phyloP scores from a whole-genome alignment of 345 rosid genomes.

The Brassica juncea region DNA sequence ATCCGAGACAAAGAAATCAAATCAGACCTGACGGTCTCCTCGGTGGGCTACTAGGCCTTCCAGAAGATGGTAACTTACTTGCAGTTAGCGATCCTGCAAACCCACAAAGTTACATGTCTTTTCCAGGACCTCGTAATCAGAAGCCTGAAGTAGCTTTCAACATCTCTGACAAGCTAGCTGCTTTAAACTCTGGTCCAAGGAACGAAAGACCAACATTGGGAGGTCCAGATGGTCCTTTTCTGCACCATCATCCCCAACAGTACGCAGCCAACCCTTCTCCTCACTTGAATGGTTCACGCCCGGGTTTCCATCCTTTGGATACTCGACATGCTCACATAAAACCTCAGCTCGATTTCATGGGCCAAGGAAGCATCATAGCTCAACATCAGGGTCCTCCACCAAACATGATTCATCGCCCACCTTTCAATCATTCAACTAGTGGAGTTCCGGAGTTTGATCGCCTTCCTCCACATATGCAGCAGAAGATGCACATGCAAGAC shows the following conservation, averaged over 20 bases:
- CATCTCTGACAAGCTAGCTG: constrained; percentile 64
- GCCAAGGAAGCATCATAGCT: constrained; percentile 50
- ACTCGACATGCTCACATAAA: constrained; percentile 58
- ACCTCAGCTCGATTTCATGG: constrained; percentile 64
- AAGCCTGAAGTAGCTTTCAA: constrained; percentile 53
- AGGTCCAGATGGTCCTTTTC: constrained; percentile 56
- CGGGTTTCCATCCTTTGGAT: constrained; percentile 56
- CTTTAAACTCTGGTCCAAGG: constrained; percentile 57
- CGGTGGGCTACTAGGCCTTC: constrained; percentile 49
- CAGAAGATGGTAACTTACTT: constrained; percentile 46
- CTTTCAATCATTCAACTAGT: constrained; percentile 56
- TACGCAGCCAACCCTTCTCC: constrained; percentile 51
- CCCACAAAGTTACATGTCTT: constrained; percentile 31
- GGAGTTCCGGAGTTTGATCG: constrained; percentile 66
- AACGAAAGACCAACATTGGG: constrained; percentile 53
- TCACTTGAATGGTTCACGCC: constrained; percentile 61
- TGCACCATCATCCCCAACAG: constrained; percentile 53
- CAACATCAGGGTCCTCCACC: constrained; percentile 54
- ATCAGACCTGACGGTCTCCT: constrained; percentile 53
- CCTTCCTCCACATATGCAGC: constrained; percentile 56
- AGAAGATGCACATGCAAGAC: constrained; percentile 69
- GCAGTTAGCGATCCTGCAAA: constrained; percentile 47
- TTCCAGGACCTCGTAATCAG: constrained; percentile 50
- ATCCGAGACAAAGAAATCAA: constrained; percentile 42
- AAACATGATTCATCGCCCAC: constrained; percentile 62